Percentiles rank a stretch among this genome's conserved stretches.
Conservation (phyloP, 2,329 filamentous ascomycete species). For the Sporothrix brunneoviolacea region DNA sequence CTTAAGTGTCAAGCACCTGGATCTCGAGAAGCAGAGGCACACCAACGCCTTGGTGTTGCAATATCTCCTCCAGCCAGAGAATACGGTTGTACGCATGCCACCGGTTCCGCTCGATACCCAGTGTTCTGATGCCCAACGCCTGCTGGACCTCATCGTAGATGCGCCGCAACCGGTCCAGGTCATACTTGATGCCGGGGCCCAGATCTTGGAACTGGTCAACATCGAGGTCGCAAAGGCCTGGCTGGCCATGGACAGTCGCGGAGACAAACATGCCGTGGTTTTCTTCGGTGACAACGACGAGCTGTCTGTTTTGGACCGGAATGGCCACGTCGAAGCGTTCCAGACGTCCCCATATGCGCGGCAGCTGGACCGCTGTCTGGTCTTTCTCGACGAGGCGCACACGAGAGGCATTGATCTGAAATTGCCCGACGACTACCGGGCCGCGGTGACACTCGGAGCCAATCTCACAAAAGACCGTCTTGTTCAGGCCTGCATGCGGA, state of each 20-base stretch:
- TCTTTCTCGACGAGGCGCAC: conserved; percentile 66
- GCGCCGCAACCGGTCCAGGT: conserved; percentile 43
- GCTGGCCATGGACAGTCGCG: conserved; percentile 34
- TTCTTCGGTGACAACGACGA: conserved; percentile 54
- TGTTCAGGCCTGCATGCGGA: conserved; percentile 67
- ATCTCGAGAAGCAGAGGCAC: conserved; percentile 48
- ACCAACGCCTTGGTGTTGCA: conserved; percentile 63
- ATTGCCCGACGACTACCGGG: conserved; percentile 51
- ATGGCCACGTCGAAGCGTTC: conserved; percentile 40
- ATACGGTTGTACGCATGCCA: conserved; percentile 30
- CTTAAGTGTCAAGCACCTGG: conserved; percentile 46
- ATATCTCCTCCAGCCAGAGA: conserved; percentile 49
- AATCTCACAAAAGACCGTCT: conserved; percentile 61
- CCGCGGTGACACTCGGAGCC: conserved; percentile 61
- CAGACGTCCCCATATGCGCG: conserved; percentile 51
- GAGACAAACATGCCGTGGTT: conserved; percentile 40
- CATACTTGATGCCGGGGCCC: conserved; percentile 64
- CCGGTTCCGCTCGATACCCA: too few species aligned
- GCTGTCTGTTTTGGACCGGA: conserved; percentile 44
- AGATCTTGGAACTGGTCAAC: conserved; percentile 60
- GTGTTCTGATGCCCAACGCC: conserved; percentile 31
- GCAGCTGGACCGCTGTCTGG: conserved; percentile 51
- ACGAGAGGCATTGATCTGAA: conserved; percentile 64
- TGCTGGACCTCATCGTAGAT: conserved; percentile 39
- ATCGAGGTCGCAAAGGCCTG: conserved; percentile 45